A percentile compares a stretch with the other conserved stretches of the same genome.
Conservation (phyloP, 192 early-diverging fungal species). For the Mortierella antarctica region DNA sequence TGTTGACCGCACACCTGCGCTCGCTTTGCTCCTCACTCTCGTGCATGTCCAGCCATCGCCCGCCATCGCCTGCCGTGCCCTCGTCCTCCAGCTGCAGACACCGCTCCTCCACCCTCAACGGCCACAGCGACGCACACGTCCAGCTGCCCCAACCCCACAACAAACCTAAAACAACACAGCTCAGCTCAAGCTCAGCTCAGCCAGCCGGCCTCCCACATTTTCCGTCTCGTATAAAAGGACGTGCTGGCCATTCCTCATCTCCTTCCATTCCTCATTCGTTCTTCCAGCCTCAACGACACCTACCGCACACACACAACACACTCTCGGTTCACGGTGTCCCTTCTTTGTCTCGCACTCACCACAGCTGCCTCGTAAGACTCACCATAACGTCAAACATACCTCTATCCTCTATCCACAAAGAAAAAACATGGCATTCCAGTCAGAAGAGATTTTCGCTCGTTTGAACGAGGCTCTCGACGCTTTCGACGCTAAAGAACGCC, state of each 20-base stretch:
- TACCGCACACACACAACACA: constrained; percentile 4
- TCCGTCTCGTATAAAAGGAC: background rate
- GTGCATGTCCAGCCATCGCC: too few relatives aligned
- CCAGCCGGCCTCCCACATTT: background rate
- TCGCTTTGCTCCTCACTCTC: too few relatives aligned
- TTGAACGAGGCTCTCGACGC: constrained; percentile 69
- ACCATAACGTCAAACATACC: background rate
- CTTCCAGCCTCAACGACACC: background rate
- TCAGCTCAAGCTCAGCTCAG: too few relatives aligned
- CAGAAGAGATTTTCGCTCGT: constrained; percentile 76
- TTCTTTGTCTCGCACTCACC: background rate
- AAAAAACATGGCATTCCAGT: constrained; percentile 65
- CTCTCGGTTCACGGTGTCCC: background rate
- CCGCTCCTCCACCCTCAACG: too few relatives aligned
- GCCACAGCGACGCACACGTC: too few relatives aligned
- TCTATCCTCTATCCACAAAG: background rate
- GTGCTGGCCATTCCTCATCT: background rate
- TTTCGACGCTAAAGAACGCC: constrained; percentile 64
- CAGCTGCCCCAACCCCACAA: too few relatives aligned
- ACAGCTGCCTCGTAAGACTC: background rate
- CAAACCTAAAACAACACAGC: too few relatives aligned
- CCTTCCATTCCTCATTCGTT: background rate
- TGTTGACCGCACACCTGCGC: too few relatives aligned
- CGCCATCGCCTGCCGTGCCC: too few relatives aligned
- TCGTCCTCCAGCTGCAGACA: too few relatives aligned